Percentiles rank a stretch among this genome's conserved stretches.
phyloP scores from a whole-genome alignment of 306 rosid species.

The Potentilla sterilis region DNA sequence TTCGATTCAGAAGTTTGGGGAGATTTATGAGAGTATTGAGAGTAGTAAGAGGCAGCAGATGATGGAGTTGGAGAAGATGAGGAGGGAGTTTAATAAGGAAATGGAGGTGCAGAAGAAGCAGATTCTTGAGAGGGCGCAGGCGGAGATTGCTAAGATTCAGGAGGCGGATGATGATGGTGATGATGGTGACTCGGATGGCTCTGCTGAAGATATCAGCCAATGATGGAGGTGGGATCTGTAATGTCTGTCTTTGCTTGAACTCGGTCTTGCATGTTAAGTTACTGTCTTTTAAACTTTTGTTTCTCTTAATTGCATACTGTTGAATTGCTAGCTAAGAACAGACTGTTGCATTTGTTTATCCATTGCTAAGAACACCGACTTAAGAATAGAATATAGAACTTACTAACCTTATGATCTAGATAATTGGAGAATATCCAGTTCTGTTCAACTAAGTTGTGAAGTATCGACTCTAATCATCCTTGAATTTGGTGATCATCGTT shows the following conservation, averaged over 20 bases:
- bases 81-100: constrained; percentile 61
- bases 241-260: constrained; percentile 5
- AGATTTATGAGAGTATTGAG: constrained; percentile 80
- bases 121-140: constrained; percentile 71
- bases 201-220: constrained; percentile 12
- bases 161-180: constrained; percentile 41
- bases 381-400: constrained; percentile 2
- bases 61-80: constrained; percentile 85
- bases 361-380: not conserved
- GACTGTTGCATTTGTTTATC: constrained; percentile 8
- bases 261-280: constrained; percentile 19
- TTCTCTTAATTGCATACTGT: constrained; percentile 13
- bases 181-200: not conserved
- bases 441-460: not conserved
- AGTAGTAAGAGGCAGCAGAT: constrained; percentile 79
- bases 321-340: not conserved
- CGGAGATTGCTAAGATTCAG: constrained; percentile 62
- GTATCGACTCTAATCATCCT: not conserved
- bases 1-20: constrained; percentile 71
- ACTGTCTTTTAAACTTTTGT: not conserved
- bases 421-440: not conserved
- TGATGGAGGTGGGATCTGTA: constrained; percentile 11
- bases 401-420: not conserved
- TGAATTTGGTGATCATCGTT: not conserved
- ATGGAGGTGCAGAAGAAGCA: constrained; percentile 82